Base-by-base conservation (phyloP, 108 stramenopile species). In the Pseudonitzschia pungens region DNA sequence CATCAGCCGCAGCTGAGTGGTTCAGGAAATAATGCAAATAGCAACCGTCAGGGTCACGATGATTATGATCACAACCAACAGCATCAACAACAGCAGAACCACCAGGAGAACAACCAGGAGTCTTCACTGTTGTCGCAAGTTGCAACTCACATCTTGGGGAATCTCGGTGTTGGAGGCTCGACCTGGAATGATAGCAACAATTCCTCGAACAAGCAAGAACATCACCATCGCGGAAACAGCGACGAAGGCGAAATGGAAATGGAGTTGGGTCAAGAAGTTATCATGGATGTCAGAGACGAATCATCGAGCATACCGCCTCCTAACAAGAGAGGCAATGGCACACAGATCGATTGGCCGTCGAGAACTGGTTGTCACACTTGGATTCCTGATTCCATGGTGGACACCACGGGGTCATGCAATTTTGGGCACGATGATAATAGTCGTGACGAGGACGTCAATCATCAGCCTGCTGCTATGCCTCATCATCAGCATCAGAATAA, bases 101-200 rank as follows among this genome's bases (percentile, higher is more conserved):
- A 68, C 12, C 55, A 68, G 15, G 41, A 48, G 45, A 48, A 8
- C 45, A 4, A 53, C 27, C 60, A 62, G 29, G 68, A 76, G 62
- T 33, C 77, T 21, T 78, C 82, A 10, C 56, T 83, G 0, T 33
- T 83, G 40, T 65, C 73, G 21, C 77, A 77, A 59, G 73, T 83
- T 12, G 82, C 78, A 9, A 42, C 33, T 56, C 77, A 76, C 28
- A 73, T 83, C 43, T 42, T 75, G 31, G 65, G 70, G 18, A 65
- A 24, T 22, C 33, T 73, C 53, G 69, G 51, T 31, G 52, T n/a
- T 0, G 55, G 70, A 20, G 14, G 24, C 15, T 70, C 69, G 10
- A 53, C 75, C 32, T 45, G 66, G 40, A 20, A 67, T 20, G 28
- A 53, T 33, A 65, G 27, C 50, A 68, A 32, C 24, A 41, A 26